These are phyloP conservation scores for Pistacia integerrima DNA, from an alignment of 345 rosid species.

Conservation along the genomic window DNA sequence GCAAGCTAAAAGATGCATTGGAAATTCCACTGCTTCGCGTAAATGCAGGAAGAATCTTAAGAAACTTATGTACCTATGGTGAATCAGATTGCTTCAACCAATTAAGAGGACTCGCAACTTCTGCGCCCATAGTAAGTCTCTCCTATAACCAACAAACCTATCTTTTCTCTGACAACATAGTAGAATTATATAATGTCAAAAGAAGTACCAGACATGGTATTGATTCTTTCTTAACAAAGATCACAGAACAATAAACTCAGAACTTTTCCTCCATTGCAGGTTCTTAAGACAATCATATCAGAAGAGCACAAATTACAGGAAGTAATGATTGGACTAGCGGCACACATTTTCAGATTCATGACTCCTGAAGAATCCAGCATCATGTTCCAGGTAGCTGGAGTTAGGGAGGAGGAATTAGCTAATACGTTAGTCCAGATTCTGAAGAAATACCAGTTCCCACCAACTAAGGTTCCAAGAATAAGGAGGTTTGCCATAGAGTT, in stretches of 20 bases:
- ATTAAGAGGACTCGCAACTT: constrained; percentile 51
- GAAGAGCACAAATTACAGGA: constrained; percentile 78
- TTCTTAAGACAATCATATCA: constrained; percentile 60
- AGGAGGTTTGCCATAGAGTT: constrained; percentile 79
- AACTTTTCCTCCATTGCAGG: constrained; percentile 43
- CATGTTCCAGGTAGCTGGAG: constrained; percentile 45
- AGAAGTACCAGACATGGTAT: neutral
- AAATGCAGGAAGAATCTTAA: constrained; percentile 76
- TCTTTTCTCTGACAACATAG: neutral
- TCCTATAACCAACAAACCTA: neutral
- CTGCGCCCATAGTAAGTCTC: constrained; percentile 70
- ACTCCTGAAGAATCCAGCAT: constrained; percentile 46
- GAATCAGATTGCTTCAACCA: constrained; percentile 52
- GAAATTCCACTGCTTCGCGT: constrained; percentile 52
- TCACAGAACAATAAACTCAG: neutral
- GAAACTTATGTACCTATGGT: constrained; percentile 63
- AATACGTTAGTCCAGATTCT: constrained; percentile 51
- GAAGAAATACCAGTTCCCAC: constrained; percentile 54
- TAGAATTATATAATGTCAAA: neutral
- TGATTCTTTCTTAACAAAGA: neutral
- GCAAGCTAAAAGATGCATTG: constrained; percentile 57
- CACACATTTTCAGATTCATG: constrained; percentile 64
- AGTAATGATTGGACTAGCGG: constrained; percentile 79
- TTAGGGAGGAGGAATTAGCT: constrained; percentile 52
- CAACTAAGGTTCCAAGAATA: constrained; percentile 75